Evolutionary conservation across 306 rosid species (phyloP).

Genomic region (Erythrophleum fordii): DNA sequence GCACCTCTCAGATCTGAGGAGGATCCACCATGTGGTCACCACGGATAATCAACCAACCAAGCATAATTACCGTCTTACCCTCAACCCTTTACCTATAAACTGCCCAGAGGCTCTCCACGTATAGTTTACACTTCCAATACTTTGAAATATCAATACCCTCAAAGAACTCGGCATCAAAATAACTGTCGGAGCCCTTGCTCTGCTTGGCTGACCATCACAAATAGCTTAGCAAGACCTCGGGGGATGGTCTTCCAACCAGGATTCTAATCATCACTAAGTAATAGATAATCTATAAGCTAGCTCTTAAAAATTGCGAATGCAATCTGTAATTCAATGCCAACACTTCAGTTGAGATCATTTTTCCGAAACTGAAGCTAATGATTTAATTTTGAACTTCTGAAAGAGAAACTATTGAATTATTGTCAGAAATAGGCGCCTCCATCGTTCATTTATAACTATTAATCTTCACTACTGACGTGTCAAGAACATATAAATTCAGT

Average conservation of each 20-base stretch:
- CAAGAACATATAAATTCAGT: constrained; percentile 4
- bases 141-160: neutral
- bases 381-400: neutral
- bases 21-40: no score
- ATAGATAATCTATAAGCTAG: neutral
- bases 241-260: neutral
- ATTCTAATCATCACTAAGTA: neutral
- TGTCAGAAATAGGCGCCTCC: neutral
- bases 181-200: neutral
- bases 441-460: neutral
- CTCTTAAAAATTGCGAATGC: neutral
- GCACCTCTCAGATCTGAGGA: no score
- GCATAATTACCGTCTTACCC: no score
- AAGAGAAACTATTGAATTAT: neutral
- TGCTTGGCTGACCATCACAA: neutral
- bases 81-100: no score
- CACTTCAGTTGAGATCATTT: neutral
- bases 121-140: no score
- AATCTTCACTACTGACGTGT: neutral
- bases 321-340: neutral
- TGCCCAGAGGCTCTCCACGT: no score
- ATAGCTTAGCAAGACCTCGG: neutral
- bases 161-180: neutral
- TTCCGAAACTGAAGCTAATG: neutral
- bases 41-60: no score